Base-by-base conservation (phyloP, 805 yeast species). In the Priceomyces melissophilus region DNA sequence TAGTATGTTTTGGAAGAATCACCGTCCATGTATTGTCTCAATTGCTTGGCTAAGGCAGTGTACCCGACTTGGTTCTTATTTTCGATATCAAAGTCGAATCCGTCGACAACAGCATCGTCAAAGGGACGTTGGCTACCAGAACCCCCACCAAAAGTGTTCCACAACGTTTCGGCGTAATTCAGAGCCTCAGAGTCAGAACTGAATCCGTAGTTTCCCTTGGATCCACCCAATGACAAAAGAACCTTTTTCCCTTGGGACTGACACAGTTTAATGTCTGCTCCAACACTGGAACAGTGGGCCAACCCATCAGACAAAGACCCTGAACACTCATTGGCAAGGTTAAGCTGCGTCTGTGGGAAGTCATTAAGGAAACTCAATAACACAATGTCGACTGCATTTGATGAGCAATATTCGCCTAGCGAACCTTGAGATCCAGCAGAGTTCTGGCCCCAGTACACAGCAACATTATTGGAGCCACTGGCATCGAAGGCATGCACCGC, bases 361-460 rank as follows among this genome's bases (percentile, higher is more conserved):
- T 65, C 59, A 41, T 74, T 63, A 53, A 88, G 59, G 63, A 89
- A 89, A 1, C 96, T 75, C 28, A 87, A 54, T 10, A 88, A 54
- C 42, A 82, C 65, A 40, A 84, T 76, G 51, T 86, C 95, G 26
- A 84, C 87, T 34, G 79, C 71, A 40, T 77, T 76, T 41, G 78
- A 68, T 44, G 70, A 66, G 69, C 96, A 87, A 68, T 85, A 85
- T 34, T 52, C 35, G 16, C 48, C 37, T 50, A 65, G 53, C 32
- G 52, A 37, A 41, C 62, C 63, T 33, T 48, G 52, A 13, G 38
- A 32, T 7, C 46, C 46, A 4, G 36, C 41, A 1, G 46, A 43
- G 34, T 39, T 39, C 63, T 88, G 96, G 40, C 96, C 96, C 96
- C 96, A 88, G 65, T 88, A 88, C 6, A 85, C 71, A 15, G 84